Conservation (phyloP, 805 yeast genomes). For the Diddensiella caesifluorescens region DNA sequence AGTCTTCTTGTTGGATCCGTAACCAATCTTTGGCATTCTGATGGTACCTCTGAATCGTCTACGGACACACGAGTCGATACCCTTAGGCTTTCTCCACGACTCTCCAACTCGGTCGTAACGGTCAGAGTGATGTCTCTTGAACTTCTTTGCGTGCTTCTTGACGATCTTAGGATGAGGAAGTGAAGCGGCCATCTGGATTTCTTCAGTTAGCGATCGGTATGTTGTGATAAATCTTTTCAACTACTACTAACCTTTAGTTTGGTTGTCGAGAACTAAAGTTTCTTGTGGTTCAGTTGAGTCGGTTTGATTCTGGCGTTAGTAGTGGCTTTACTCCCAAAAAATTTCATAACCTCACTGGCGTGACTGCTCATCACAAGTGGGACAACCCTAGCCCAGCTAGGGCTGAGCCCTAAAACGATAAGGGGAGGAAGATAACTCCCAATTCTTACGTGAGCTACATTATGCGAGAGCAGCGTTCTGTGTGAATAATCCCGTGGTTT, state of each 20-base stretch:
- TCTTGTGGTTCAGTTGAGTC: too few species aligned
- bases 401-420: too few species aligned
- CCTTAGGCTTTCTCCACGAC: conserved; percentile 99
- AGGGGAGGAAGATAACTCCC: too few species aligned
- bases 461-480: too few species aligned
- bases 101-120: conserved; percentile 97
- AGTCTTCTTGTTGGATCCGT: conserved; percentile 99
- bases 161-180: conserved; percentile 99
- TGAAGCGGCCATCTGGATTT: conserved; percentile 81
- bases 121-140: conserved; percentile 99
- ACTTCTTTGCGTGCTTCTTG: conserved; percentile 95
- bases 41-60: conserved; percentile 98
- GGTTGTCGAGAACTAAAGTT: too few species aligned
- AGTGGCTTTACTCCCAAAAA: not conserved
- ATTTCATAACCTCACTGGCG: too few species aligned
- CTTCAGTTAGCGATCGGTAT: not conserved
- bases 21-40: conserved; percentile 99
- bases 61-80: conserved; percentile 99
- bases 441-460: too few species aligned
- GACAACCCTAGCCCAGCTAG: too few species aligned
- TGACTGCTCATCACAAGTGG: too few species aligned
- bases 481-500: too few species aligned
- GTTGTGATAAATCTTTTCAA: not conserved
- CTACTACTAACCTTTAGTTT: not conserved
- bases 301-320: not conserved